Conservation (phyloP, 352 stramenopile genomes). For the Plasmopara muralis region DNA sequence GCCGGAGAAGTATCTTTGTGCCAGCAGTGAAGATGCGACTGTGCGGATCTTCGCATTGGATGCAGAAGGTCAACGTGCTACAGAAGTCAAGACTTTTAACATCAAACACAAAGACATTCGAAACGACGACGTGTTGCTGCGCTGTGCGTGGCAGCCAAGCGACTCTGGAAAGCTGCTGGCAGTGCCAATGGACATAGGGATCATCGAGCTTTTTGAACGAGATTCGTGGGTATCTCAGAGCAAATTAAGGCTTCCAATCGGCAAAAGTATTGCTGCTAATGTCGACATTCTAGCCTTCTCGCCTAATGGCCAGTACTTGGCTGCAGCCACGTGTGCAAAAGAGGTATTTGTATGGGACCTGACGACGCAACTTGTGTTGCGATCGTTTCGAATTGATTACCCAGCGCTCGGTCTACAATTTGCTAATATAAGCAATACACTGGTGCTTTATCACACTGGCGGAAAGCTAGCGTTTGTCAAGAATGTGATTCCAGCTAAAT, state of each 20-base stretch:
- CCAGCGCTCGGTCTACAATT: slow-evolving; percentile 51
- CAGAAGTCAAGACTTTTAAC: slow-evolving; percentile 38
- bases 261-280: slow-evolving; percentile 46
- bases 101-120: slow-evolving; percentile 54
- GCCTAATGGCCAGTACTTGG: slow-evolving; percentile 71
- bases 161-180: slow-evolving; percentile 36
- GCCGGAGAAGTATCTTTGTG: slow-evolving; percentile 54
- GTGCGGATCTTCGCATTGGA: slow-evolving; percentile 66
- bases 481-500: slow-evolving; percentile 48
- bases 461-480: slow-evolving; percentile 63
- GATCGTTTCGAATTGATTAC: slow-evolving; percentile 58
- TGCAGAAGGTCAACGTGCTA: slow-evolving; percentile 29
- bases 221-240: slow-evolving; percentile 36
- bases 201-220: slow-evolving; percentile 57
- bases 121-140: slow-evolving; percentile 55
- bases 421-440: slow-evolving; percentile 39
- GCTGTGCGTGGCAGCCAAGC: slow-evolving; percentile 56
- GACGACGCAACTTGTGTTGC: slow-evolving; percentile 40
- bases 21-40: slow-evolving; percentile 55
- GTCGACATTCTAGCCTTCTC: slow-evolving; percentile 73
- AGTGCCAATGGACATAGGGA: slow-evolving; percentile 54
- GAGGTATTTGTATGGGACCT: slow-evolving; percentile 71
- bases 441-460: slow-evolving; percentile 53
- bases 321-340: slow-evolving; percentile 55
- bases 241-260: slow-evolving; percentile 50